Evolutionary conservation across 1,139 yeast genomes (phyloP).

Genomic region (Pichia sp.): DNA sequence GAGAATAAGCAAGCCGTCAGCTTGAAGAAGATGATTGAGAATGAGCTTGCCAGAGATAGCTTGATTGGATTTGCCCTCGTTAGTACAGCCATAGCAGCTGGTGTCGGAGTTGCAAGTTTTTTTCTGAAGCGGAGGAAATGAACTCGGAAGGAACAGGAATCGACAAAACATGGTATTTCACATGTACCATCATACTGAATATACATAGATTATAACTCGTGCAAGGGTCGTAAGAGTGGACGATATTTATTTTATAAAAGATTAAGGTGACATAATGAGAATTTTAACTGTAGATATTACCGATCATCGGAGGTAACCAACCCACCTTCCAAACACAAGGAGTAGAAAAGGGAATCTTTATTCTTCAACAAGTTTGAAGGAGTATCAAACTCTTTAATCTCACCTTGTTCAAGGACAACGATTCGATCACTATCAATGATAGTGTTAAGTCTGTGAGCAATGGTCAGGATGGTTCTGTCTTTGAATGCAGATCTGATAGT

Average conservation of each 20-base stretch:
- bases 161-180: too few species aligned
- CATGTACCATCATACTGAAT: too few species aligned
- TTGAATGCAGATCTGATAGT: conserved; percentile 81
- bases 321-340: conserved; percentile 69
- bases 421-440: conserved; percentile 88
- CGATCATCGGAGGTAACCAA: too few species aligned
- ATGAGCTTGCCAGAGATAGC: conserved; percentile 80
- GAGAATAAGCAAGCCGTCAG: conserved; percentile 39
- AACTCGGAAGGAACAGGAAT: too few species aligned
- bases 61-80: conserved; percentile 81
- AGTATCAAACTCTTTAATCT: conserved; percentile 79
- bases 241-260: too few species aligned
- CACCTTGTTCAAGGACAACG: conserved; percentile 78
- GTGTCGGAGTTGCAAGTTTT: conserved; percentile 41
- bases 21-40: conserved; percentile 72
- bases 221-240: too few species aligned
- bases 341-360: conserved; percentile 65
- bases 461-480: conserved; percentile 85
- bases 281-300: too few species aligned
- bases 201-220: too few species aligned
- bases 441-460: conserved; percentile 92
- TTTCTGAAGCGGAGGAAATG: conserved; percentile 17
- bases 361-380: conserved; percentile 64
- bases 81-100: conserved; percentile 80
- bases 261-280: too few species aligned